Evolutionary conservation across 192 early-diverging fungal species (phyloP), one percentile per base, ranked within the genome.

Genomic region (Bifiguratus adelaidae): DNA sequence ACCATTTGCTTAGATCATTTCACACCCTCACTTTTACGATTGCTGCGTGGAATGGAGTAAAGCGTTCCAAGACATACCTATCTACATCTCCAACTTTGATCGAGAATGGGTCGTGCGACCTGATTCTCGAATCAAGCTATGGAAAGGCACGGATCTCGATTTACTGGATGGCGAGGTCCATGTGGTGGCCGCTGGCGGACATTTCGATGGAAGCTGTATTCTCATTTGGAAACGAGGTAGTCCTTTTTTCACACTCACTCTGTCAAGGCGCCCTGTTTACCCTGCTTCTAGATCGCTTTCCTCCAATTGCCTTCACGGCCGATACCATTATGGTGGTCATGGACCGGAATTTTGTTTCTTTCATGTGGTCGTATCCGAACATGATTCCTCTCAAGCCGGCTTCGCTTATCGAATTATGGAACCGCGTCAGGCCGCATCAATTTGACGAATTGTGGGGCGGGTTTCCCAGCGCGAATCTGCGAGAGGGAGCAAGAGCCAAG

Each of bases 311-410:
- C 7, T 33, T 61, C 6, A 51, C 48, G 0, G 58, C 53, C 0
- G 58, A 61, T 34, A 61, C 58, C 0, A 55, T 61, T 50, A 61
- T 61, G 58, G 48, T 61, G 1, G 58, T 51, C 3, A 45, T 37
- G 1, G 50, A 48, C 7, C 58, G 54, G 23, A 53, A 50, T 4
- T 55, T 46, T 5, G 58, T 61, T 15, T 61, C 58, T 30, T 61
- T 61, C 40, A 61, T 61, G 58, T 61, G 52, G 43, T 53, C 50
- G 8, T 61, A 53, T 29, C 58, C 58, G 9, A 61, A 61, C 55
- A 53, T 53, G 35, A 47, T 50, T 48, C 58, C 58, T 11, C 27
- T 61, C 0, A n/a, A n/a, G n/a, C n/a, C n/a, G n/a, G n/a, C n/a
- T n/a, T n/a, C n/a, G n/a, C n/a, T n/a, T n/a, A n/a, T n/a, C n/a